Base-by-base conservation (phyloP, 164 flowering plant species). In the Euptelea pleiosperma region DNA sequence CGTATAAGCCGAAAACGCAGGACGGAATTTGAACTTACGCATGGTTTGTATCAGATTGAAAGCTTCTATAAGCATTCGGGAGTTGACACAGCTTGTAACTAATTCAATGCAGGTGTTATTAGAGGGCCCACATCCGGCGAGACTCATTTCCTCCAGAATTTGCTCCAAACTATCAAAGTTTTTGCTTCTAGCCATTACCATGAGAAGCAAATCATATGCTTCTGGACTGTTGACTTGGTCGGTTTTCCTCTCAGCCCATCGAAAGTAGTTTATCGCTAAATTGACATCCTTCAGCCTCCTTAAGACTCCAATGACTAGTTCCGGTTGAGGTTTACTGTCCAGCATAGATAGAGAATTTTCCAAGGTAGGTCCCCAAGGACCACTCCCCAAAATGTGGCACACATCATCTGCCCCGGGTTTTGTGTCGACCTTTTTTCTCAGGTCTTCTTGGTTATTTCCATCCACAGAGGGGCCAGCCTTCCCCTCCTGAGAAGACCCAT, bases 1-100 rank as follows among this genome's bases (percentile, higher is more conserved):
- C 31, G 98, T 91, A 60, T 89, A 89, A 18, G 98, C 98, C 7
- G 92, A 89, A 81, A 83, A 91, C 8, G 98, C 92, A n/a, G 98
- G 96, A 18, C 96, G 87, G 48, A 84, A 78, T 66, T 82, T 87
- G 75, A 87, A 80, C 67, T 77, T 85, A 55, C 93, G 76, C 92
- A 91, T 83, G 24, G 73, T 77, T 62, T 89, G 85, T 25, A 89
- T 76, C 51, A 89, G 52, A 66, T 79, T 72, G 58, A 73, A 79
- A 53, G 96, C 96, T 36, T 87, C 87, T 52, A 67, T 72, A 28
- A 83, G 73, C 70, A 66, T 77, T 37, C 55, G 73, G 19, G 79
- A 74, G 64, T 78, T 80, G 16, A 87, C 79, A 71, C 73, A 78
- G 55, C 75, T 72, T 8, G 62, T 61, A 57, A 89, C 79, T 36